phyloP scores from a whole-genome alignment of 306 rosid genomes.

The Argentina anserina region DNA sequence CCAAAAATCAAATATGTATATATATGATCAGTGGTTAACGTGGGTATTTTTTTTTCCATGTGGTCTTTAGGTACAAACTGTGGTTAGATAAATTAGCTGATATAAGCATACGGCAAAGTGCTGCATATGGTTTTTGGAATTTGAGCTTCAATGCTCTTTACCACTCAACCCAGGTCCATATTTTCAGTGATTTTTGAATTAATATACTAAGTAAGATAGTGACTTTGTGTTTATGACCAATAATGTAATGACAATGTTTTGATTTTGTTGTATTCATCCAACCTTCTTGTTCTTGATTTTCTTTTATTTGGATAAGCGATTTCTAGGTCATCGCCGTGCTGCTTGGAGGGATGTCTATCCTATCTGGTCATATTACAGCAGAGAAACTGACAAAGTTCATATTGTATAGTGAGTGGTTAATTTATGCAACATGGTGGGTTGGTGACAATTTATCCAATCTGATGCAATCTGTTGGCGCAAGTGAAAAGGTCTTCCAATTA shows the following conservation, averaged over 20 bases:
- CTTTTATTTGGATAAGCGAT: conserved; percentile 24
- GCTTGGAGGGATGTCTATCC: conserved; percentile 87
- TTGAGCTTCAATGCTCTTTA: conserved; percentile 74
- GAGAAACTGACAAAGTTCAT: conserved; percentile 93
- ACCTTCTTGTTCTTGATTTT: conserved; percentile 31
- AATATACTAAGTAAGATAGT: background rate
- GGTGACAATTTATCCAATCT: conserved; percentile 87
- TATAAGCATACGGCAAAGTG: conserved; percentile 86
- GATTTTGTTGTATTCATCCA: conserved; percentile 10
- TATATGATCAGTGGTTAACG: conserved; percentile 17
- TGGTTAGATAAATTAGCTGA: conserved; percentile 86
- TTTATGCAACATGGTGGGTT: conserved; percentile 98
- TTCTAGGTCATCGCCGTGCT: conserved; percentile 77
- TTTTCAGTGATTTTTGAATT: conserved; percentile 7
- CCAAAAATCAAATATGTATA: background rate
- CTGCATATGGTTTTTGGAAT: conserved; percentile 89
- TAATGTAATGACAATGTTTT: background rate
- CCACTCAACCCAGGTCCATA: conserved; percentile 87
- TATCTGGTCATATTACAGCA: conserved; percentile 78
- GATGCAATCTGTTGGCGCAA: conserved; percentile 98
- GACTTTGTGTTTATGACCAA: conserved; percentile 1
- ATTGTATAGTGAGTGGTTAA: conserved; percentile 90
- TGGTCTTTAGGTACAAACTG: conserved; percentile 54
- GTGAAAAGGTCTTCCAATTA: conserved; percentile 90
- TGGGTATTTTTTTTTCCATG: conserved; percentile 6